A percentile compares a stretch with the other conserved stretches of the same genome.
These are phyloP conservation scores for Coemansia sp. DNA, from an alignment of 192 early-diverging fungal genomes.

Conservation along the genomic window DNA sequence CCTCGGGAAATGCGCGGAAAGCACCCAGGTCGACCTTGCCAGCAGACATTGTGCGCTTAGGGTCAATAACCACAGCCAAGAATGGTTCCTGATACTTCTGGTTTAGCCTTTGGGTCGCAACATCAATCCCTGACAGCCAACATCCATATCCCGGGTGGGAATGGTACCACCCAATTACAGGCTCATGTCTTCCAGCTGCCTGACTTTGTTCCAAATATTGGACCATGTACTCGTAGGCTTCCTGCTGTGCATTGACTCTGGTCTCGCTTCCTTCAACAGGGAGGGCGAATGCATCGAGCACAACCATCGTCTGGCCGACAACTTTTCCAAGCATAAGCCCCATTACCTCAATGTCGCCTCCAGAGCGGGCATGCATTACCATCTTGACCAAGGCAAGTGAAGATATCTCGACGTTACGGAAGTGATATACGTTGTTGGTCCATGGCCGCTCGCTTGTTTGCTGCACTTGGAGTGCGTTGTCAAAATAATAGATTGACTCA, in stretches of 20 bases:
- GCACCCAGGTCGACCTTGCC: slow-evolving; percentile 98
- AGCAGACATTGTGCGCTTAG: slow-evolving; percentile 93
- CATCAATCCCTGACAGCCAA: slow-evolving; percentile 99
- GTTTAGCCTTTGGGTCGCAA: slow-evolving; percentile 92
- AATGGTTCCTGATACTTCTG: slow-evolving; percentile 94
- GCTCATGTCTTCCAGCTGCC: slow-evolving; percentile 88
- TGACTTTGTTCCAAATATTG: slow-evolving; percentile 81
- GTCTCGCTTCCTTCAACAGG: slow-evolving; percentile 99
- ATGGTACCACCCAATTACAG: slow-evolving; percentile 98
- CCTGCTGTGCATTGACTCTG: slow-evolving; percentile 86
- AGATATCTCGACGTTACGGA: slow-evolving; percentile 88
- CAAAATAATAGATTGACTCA: slow-evolving; percentile 81
- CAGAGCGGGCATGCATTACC: slow-evolving; percentile 99
- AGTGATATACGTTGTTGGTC: slow-evolving; percentile 63
- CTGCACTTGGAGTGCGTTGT: slow-evolving; percentile 67
- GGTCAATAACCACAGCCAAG: slow-evolving; percentile 95
- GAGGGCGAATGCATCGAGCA: slow-evolving; percentile 96
- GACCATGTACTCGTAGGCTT: slow-evolving; percentile 98
- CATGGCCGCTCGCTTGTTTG: slow-evolving; percentile 72
- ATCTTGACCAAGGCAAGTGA: slow-evolving; percentile 97
- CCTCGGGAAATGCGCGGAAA: slow-evolving; percentile 96
- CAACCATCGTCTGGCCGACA: slow-evolving; percentile 79
- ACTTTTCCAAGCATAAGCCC: slow-evolving; percentile 97
- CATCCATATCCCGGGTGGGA: slow-evolving; percentile 99
- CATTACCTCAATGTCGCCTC: slow-evolving; percentile 96